A percentile compares a stretch with the other conserved stretches of the same genome.
Evolutionary conservation across 495 filamentous ascomycete species (phyloP).

Genomic region (Corynascus novoguineensis): DNA sequence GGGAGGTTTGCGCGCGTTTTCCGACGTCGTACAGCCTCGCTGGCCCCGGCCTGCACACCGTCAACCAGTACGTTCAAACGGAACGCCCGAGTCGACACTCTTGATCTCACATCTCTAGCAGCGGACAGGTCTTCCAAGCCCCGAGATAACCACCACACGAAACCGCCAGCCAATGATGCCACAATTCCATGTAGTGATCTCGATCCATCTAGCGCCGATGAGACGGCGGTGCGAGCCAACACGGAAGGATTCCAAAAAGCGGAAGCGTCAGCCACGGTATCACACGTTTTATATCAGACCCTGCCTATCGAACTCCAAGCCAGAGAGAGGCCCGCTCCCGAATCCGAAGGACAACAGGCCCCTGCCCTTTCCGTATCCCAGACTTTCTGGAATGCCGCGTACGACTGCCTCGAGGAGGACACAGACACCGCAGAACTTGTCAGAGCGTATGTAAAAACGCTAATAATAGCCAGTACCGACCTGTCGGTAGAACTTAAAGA

Average conservation of each 20-base stretch:
- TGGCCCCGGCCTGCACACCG: not conserved
- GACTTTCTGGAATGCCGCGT: conserved; percentile 25
- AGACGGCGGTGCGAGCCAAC: not conserved
- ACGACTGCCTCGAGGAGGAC: conserved; percentile 20
- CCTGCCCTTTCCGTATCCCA: conserved; percentile 11
- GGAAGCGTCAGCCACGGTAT: conserved; percentile 7
- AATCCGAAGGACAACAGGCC: conserved; percentile 9
- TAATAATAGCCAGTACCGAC: conserved; percentile 12
- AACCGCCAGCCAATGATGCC: not conserved
- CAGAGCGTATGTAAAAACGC: conserved; percentile 18
- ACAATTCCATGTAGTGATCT: not conserved
- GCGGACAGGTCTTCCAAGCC: not conserved
- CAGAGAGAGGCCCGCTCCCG: not conserved
- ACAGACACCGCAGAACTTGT: conserved; percentile 19
- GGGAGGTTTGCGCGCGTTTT: not conserved
- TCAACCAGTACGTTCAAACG: conserved; percentile 10
- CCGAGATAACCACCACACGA: too few species aligned
- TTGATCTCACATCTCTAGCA: conserved; percentile 8
- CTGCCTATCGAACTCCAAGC: conserved; percentile 1
- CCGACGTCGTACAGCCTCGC: conserved; percentile 3
- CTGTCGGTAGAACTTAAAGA: conserved; percentile 5
- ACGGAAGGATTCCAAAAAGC: not conserved
- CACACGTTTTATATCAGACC: conserved; percentile 1
- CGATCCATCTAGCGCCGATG: conserved; percentile 2
- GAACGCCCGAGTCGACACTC: not conserved